Conservation (phyloP, 345 rosid genomes). For the Kandelia obovata region DNA sequence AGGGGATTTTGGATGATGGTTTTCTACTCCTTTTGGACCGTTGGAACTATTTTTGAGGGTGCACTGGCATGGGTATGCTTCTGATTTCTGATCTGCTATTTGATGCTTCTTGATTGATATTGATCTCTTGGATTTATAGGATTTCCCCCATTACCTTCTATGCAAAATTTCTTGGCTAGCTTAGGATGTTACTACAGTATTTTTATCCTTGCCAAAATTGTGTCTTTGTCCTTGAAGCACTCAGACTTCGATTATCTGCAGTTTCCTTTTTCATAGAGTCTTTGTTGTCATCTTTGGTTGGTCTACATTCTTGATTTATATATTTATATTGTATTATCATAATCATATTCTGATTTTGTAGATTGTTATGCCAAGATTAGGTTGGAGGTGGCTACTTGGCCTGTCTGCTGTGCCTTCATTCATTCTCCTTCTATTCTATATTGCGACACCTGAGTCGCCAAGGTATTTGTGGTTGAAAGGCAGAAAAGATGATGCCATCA, state of each 20-base stretch:
- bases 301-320: background rate
- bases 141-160: too few species aligned
- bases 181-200: too few species aligned
- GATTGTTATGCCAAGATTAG: slow-evolving; percentile 78
- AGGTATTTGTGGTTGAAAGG: slow-evolving; percentile 77
- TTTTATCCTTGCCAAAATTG: too few species aligned
- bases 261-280: too few species aligned
- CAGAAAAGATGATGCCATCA: slow-evolving; percentile 54
- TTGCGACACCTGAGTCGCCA: slow-evolving; percentile 71
- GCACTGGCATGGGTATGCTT: slow-evolving; percentile 50
- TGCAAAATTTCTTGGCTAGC: too few species aligned
- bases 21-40: slow-evolving; percentile 74
- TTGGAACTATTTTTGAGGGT: slow-evolving; percentile 77
- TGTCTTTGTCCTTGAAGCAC: too few species aligned
- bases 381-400: slow-evolving; percentile 95
- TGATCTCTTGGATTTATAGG: too few species aligned
- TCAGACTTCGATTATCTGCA: too few species aligned
- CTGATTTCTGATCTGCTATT: background rate
- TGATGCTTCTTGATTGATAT: background rate
- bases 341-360: slow-evolving; percentile 28
- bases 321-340: slow-evolving; percentile 4
- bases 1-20: slow-evolving; percentile 87
- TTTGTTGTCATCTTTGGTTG: too few species aligned
- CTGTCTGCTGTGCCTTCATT: slow-evolving; percentile 70
- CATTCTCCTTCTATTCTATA: slow-evolving; percentile 73